Conservation (phyloP, 306 rosid genomes). For the Trifolium subterraneum region DNA sequence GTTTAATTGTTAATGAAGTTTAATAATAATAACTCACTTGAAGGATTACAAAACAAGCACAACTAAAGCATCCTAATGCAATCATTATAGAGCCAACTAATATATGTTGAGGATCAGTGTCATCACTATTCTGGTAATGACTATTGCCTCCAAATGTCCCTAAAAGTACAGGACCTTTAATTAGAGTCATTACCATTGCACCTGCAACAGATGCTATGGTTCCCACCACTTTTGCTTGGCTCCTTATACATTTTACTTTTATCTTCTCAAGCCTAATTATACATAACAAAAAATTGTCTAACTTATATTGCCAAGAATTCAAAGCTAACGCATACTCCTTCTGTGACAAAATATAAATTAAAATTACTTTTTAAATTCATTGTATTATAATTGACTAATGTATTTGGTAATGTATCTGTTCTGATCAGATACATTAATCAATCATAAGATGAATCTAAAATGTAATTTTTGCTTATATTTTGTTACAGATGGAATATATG, state of each 20-base stretch:
- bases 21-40: constrained; percentile 53
- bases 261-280: constrained; percentile 72
- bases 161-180: constrained; percentile 76
- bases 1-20: not conserved
- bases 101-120: constrained; percentile 48
- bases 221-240: constrained; percentile 83
- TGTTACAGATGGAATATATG: no score
- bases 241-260: constrained; percentile 57
- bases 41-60: constrained; percentile 78
- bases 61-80: constrained; percentile 73
- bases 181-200: constrained; percentile 82
- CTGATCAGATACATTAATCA: no score
- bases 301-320: no score
- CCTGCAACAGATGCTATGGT: constrained; percentile 83
- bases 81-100: constrained; percentile 73
- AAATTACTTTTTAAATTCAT: no score
- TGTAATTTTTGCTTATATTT: no score
- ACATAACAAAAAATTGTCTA: not conserved
- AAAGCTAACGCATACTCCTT: no score
- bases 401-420: no score
- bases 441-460: no score
- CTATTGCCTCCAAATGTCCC: constrained; percentile 46
- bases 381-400: no score
- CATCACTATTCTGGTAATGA: constrained; percentile 40
- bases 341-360: no score